phyloP scores from a whole-genome alignment of 345 rosid genomes.

The Linum usitatissimum region DNA sequence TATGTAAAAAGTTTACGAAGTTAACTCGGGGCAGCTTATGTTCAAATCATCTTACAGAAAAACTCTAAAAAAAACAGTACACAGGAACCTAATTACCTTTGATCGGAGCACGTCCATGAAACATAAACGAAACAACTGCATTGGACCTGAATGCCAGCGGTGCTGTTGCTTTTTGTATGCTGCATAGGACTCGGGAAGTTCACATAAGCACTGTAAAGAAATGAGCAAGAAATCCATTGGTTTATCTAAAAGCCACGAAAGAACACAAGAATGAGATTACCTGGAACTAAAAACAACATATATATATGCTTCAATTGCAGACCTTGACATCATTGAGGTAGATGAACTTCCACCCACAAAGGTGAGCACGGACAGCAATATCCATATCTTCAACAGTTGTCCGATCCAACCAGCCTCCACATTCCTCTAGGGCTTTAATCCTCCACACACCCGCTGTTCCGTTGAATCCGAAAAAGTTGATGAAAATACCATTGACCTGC shows the following conservation, averaged over 20 bases:
- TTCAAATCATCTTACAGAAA: not conserved
- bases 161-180: slow-evolving; percentile 91
- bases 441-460: slow-evolving; percentile 94
- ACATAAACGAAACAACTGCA: slow-evolving; percentile 85
- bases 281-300: too few species aligned
- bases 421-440: slow-evolving; percentile 73
- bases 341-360: slow-evolving; percentile 78
- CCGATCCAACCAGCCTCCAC: slow-evolving; percentile 89
- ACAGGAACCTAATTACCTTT: slow-evolving; percentile 48
- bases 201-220: slow-evolving; percentile 63
- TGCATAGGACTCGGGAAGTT: slow-evolving; percentile 81
- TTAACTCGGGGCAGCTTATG: too few species aligned
- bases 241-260: slow-evolving; percentile 27
- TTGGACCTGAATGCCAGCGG: slow-evolving; percentile 92
- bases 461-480: slow-evolving; percentile 79
- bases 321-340: slow-evolving; percentile 80
- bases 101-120: slow-evolving; percentile 62
- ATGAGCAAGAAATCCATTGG: not conserved
- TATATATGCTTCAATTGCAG: not conserved
- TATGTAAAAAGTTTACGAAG: too few species aligned
- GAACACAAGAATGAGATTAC: not conserved
- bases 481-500: slow-evolving; percentile 63
- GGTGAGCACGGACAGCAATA: slow-evolving; percentile 83
- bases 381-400: slow-evolving; percentile 89
- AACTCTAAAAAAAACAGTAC: too few species aligned